Evolutionary conservation across 106 monocot species (phyloP), one percentile per base, ranked within the genome.

Genomic region (Allium fistulosum): DNA sequence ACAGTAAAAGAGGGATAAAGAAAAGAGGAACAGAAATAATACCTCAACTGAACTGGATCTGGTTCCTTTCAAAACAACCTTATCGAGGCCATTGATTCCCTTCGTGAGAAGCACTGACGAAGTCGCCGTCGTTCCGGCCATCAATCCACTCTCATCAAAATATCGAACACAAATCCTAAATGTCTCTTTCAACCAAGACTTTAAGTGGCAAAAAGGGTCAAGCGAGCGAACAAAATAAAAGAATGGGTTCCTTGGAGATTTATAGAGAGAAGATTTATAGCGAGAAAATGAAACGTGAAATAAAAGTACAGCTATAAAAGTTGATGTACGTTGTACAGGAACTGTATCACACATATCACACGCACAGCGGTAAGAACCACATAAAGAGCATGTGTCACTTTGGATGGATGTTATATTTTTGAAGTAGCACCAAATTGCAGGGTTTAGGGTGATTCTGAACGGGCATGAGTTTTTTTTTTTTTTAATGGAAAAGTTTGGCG

Each of bases 31-130:
- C 5, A 55, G 50, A 51, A 51, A 50, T 9, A 66, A 15, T 48
- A 87, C 83, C 87, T 87, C 83, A 26, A 74, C 77, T 17, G 83
- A 83, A 69, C 76, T 65, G 8, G 83, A 80, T 17, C 75, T 26
- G 11, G 59, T 53, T 65, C 80, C 87, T 48, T 72, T 69, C 52
- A 87, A 68, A 47, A 87, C 68, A 65, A 83, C 16, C 71, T 83
- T 87, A 17, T 83, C 77, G 47, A 87, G 74, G 65, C 80, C 87
- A 49, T 78, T 83, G 69, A 76, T 45, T 45, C 80, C 83, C 78
- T 78, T 80, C 66, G 73, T 62, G 48, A 74, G 78, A 68, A 80
- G 72, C 55, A 87, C 77, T 14, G 80, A 69, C 0, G 75, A 69
- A 70, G 68, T 80, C 59, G 15, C 75, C 49, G 45, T 58, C 49